Conservation (phyloP, 768 basidiomycete species). For the Tulasnella sp. region DNA sequence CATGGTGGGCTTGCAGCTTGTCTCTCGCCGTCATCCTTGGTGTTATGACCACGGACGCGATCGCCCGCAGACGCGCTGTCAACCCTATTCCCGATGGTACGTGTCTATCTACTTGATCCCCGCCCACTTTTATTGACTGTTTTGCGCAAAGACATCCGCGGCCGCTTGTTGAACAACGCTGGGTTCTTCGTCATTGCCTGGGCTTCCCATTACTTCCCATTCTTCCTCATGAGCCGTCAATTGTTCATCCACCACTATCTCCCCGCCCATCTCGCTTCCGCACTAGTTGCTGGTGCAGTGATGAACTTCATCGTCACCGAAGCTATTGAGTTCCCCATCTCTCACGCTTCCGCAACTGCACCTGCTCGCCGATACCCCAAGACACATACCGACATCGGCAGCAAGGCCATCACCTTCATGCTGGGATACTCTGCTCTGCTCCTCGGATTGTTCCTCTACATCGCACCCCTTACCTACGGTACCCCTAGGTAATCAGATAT, state of each 20-base stretch:
- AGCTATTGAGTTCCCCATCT: constrained; percentile 84
- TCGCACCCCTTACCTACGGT: constrained; percentile 89
- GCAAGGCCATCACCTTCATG: constrained; percentile 53
- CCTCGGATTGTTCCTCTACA: constrained; percentile 56
- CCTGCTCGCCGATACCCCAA: not conserved
- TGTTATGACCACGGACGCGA: constrained; percentile 76
- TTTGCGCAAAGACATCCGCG: constrained; percentile 63
- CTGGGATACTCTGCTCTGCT: constrained; percentile 44
- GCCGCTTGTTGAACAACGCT: constrained; percentile 88
- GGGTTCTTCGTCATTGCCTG: constrained; percentile 94
- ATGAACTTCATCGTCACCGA: constrained; percentile 85
- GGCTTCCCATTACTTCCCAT: constrained; percentile 92
- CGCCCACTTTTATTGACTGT: not conserved
- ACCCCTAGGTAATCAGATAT: constrained; percentile 69
- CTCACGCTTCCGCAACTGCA: constrained; percentile 26
- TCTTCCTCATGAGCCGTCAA: constrained; percentile 96
- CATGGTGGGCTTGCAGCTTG: constrained; percentile 90
- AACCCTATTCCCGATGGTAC: constrained; percentile 80
- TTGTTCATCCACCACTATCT: constrained; percentile 97
- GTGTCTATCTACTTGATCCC: constrained; percentile 26
- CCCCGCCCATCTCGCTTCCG: constrained; percentile 88
- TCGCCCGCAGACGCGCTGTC: constrained; percentile 75
- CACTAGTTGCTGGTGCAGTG: constrained; percentile 84
- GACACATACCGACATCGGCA: constrained; percentile 57
- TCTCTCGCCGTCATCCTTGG: constrained; percentile 82